Evolutionary conservation across 345 rosid genomes (phyloP).

Genomic region (Corchorus olitorius): DNA sequence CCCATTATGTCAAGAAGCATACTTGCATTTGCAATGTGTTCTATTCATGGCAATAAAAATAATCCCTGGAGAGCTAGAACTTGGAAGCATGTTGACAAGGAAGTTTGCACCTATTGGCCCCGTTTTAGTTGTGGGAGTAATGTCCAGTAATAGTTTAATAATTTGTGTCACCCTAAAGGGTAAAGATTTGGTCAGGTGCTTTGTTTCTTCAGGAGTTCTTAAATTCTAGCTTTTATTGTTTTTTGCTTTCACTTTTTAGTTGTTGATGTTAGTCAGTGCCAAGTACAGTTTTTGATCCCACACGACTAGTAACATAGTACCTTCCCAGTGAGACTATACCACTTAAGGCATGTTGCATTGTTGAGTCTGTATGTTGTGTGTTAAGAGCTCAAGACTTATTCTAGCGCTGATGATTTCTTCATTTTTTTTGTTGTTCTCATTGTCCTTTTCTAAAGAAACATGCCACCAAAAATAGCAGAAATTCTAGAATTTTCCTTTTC

Average conservation of each 20-base stretch:
- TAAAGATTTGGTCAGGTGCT: background rate
- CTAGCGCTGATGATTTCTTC: background rate
- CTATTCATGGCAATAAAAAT: background rate
- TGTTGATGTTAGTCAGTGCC: background rate
- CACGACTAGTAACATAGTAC: background rate
- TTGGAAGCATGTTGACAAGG: background rate
- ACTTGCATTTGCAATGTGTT: conserved; percentile 4
- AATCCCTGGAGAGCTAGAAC: background rate
- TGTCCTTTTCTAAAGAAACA: background rate
- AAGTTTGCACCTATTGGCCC: background rate
- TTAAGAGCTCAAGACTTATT: background rate
- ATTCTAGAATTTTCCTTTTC: background rate
- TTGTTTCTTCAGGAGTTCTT: background rate
- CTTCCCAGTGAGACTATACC: background rate
- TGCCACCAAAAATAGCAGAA: background rate
- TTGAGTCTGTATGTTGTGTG: background rate
- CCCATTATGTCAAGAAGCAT: background rate
- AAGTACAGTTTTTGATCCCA: background rate
- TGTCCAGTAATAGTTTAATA: background rate
- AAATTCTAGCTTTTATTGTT: background rate
- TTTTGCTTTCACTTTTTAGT: background rate
- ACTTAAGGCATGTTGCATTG: background rate
- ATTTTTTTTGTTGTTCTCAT: background rate
- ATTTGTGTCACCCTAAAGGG: background rate
- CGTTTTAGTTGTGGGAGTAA: background rate